Percentiles rank a stretch among this genome's conserved stretches.
Evolutionary conservation across 2,329 filamentous ascomycete genomes (phyloP).

Genomic region (Berkeleyomyces rouxiae): DNA sequence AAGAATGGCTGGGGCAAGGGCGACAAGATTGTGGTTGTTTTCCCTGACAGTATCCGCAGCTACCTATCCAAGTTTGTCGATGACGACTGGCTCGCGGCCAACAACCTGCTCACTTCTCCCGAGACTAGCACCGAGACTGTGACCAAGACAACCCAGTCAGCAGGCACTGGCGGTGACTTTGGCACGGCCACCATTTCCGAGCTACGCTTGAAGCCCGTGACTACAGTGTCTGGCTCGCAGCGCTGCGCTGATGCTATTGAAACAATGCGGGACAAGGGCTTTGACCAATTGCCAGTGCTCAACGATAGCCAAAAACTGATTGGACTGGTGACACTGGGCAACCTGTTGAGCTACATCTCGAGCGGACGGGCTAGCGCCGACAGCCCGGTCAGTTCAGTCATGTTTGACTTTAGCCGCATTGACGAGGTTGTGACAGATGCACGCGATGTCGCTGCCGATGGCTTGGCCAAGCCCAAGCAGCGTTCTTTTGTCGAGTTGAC

Average conservation of each 20-base stretch:
- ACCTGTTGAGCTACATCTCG: constrained; percentile 80
- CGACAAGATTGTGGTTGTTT: constrained; percentile 76
- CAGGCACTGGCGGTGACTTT: constrained; percentile 40
- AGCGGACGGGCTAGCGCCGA: constrained; percentile 60
- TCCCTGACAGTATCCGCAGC: constrained; percentile 92
- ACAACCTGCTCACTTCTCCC: constrained; percentile 53
- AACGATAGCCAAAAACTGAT: constrained; percentile 52
- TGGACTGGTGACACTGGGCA: constrained; percentile 85
- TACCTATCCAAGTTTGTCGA: constrained; percentile 98
- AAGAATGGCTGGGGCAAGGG: constrained; percentile 64
- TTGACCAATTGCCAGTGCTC: constrained; percentile 91
- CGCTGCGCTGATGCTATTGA: constrained; percentile 80
- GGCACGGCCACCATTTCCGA: constrained; percentile 61
- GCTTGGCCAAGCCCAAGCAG: constrained; percentile 28
- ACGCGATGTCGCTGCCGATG: constrained; percentile 37
- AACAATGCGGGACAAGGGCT: constrained; percentile 95
- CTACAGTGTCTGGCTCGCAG: constrained; percentile 56
- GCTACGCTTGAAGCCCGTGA: constrained; percentile 83
- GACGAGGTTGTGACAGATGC: constrained; percentile 85
- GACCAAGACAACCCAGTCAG: background rate
- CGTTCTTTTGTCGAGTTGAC: constrained; percentile 89
- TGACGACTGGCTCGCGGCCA: constrained; percentile 96
- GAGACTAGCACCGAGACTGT: constrained; percentile 25
- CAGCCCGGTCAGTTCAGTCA: constrained; percentile 67
- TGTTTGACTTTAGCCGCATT: constrained; percentile 88